Percentiles rank a stretch among this genome's conserved stretches.
These are phyloP conservation scores for Hypoxylon sp. DNA, from an alignment of 2,329 filamentous ascomycete genomes.

Conservation along the genomic window DNA sequence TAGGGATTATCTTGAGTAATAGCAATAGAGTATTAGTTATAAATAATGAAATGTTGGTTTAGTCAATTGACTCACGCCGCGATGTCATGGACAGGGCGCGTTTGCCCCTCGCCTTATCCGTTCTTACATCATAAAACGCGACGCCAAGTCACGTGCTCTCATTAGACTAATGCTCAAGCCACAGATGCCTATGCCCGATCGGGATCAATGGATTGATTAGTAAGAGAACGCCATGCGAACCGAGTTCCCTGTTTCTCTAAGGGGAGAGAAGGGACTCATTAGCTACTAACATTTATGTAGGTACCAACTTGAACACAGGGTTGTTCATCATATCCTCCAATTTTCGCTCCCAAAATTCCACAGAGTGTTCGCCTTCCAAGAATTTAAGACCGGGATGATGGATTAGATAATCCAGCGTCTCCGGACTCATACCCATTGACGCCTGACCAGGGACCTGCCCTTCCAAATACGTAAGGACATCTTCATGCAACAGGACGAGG, in stretches of 20 bases:
- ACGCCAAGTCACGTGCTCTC: slow-evolving; percentile 43
- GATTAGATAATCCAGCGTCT: neutral
- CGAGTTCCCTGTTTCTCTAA: no score
- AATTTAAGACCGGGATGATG: neutral
- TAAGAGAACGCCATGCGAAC: neutral
- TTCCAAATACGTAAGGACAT: neutral
- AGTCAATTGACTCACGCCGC: slow-evolving; percentile 38
- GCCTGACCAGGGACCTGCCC: no score
- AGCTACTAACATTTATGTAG: no score
- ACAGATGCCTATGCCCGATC: neutral
- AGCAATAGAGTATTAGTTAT: neutral
- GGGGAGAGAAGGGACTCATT: no score
- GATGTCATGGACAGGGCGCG: slow-evolving; percentile 45
- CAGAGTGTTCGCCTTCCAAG: neutral
- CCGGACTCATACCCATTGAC: neutral
- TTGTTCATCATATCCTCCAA: no score
- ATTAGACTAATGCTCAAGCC: neutral
- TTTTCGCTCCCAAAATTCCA: neutral
- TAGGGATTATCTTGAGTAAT: neutral
- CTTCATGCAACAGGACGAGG: no score
- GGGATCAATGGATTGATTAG: slow-evolving; percentile 6
- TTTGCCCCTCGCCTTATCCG: slow-evolving; percentile 25
- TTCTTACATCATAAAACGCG: slow-evolving; percentile 29
- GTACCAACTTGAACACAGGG: no score
- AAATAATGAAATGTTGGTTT: no score